Base-by-base conservation (phyloP, 1,139 yeast species). In the Debaryomyces subglobosus region DNA sequence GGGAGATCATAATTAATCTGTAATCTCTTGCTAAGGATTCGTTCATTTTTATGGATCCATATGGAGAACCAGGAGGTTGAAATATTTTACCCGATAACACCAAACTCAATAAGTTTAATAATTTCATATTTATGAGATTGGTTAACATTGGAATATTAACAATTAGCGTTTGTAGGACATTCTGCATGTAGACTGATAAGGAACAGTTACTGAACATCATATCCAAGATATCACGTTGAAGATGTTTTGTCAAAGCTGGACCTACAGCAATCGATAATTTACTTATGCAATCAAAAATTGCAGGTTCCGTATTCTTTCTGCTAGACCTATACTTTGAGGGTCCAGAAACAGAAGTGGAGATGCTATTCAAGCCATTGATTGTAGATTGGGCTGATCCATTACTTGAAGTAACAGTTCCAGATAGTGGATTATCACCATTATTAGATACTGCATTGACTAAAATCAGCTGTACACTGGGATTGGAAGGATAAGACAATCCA, bases 251-350 rank as follows among this genome's bases (percentile, higher is more conserved):
- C 47, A 94, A 74, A 0, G 97, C 96, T n/a, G 97, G 96, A 0
- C 97, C 98, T 10, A 92, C 91, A 0, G 98, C 96, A 21, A 81
- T 79, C 0, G 97, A 92, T 43, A 94, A 72, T 68, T 89, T 88
- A 0, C 96, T 90, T 44, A 94, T 79, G 63, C 98, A 94, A 57
- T 88, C 91, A 59, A 92, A 94, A 20, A 94, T 84, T 0, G 97
- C 92, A 0, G 91, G 87, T 56, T 90, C 96, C 39, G 89, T 85
- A 45, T 87, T 94, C 59, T 83, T 86, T 54, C 87, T 77, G 32
- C 75, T 72, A 45, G 84, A 84, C 39, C 75, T 60, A 46, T 82
- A 82, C 63, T 86, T 90, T 0, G 90, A 33, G 5, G 45, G 36
- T 9, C 46, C 67, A 1, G 74, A 60, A 1, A 65, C 58, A 10